Conservation (phyloP, 257 asterid genomes). For the Solanum appendiculatum region DNA sequence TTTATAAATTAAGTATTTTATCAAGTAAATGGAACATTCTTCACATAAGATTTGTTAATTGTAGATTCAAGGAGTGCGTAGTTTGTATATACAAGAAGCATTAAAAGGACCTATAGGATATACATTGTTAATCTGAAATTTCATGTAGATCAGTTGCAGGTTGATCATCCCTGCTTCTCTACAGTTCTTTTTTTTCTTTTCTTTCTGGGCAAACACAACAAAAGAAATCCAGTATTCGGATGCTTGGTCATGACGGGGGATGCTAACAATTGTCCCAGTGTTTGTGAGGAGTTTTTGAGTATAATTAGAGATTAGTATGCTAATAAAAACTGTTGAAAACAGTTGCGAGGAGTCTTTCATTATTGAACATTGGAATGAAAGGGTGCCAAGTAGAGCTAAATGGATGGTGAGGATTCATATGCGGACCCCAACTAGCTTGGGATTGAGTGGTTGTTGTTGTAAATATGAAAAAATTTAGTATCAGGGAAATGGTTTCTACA, state of each 20-base stretch:
- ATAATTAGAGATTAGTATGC: not conserved
- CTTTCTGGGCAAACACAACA: not conserved
- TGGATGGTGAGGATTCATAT: not conserved
- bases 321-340: not conserved
- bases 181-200: not conserved
- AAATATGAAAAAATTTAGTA: not conserved
- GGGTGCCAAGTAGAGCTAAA: not conserved
- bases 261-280: not conserved
- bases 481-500: not conserved
- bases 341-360: not conserved
- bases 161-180: not conserved
- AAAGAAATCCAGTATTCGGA: not conserved
- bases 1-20: not conserved
- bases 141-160: not conserved
- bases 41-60: not conserved
- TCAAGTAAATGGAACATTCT: not conserved
- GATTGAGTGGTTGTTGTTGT: not conserved
- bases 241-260: not conserved
- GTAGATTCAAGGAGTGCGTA: not conserved
- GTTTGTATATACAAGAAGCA: not conserved
- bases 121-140: not conserved
- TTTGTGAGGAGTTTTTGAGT: not conserved
- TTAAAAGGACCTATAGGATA: not conserved
- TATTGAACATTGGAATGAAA: not conserved
- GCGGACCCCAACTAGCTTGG: not conserved